Evolutionary conservation across 352 stramenopile species (phyloP).

Genomic region (Pythium coloratum): DNA sequence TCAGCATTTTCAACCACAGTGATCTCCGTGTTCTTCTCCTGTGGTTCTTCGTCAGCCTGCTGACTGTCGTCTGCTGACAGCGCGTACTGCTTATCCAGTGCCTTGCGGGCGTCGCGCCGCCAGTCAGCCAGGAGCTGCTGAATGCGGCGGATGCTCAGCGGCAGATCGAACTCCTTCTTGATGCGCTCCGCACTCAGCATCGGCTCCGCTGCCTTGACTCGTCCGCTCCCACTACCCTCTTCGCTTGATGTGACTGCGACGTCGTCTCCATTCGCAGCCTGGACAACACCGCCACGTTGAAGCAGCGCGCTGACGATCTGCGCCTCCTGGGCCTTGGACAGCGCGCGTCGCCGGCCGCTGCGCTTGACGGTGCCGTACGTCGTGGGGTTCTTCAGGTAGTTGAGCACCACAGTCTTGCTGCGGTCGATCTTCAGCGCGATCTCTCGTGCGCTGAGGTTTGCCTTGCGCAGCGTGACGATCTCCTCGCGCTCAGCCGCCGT

Average conservation of each 20-base stretch:
- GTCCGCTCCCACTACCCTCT: not conserved
- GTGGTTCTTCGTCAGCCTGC: not conserved
- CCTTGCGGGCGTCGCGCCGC: constrained; percentile 34
- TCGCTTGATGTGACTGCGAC: not conserved
- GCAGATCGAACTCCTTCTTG: constrained; percentile 45
- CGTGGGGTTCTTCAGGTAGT: constrained; percentile 45
- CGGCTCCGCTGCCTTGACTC: constrained; percentile 2
- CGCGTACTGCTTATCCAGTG: constrained; percentile 32
- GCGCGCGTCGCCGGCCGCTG: constrained; percentile 50
- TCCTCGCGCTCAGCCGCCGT: constrained; percentile 40
- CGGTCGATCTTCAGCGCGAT: constrained; percentile 48
- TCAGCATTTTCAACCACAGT: not conserved
- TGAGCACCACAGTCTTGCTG: constrained; percentile 65
- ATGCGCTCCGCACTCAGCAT: constrained; percentile 54
- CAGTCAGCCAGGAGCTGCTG: constrained; percentile 59
- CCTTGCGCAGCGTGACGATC: constrained; percentile 43
- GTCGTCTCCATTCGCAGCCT: not conserved
- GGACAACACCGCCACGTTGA: not conserved
- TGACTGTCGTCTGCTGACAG: constrained; percentile 14
- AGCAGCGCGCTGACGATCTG: constrained; percentile 42
- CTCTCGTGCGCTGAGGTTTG: constrained; percentile 43
- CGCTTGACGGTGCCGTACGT: constrained; percentile 53
- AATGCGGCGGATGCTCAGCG: constrained; percentile 52
- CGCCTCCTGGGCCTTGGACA: constrained; percentile 41
- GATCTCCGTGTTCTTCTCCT: not conserved